phyloP scores from a whole-genome alignment of 257 asterid genomes.

The Fraxinus pennsylvanica region DNA sequence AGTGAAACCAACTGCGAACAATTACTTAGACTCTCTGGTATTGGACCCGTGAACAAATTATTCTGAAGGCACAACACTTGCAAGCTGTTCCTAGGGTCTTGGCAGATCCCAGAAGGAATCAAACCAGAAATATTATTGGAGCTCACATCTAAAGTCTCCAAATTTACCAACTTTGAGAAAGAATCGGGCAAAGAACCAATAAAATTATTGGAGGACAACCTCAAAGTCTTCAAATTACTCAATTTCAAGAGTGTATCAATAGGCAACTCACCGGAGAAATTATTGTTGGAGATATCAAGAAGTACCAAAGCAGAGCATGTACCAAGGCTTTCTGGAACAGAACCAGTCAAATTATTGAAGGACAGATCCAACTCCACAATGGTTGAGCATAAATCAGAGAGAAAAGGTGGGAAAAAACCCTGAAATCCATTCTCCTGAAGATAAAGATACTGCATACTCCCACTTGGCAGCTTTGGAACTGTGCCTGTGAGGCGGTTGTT shows the following conservation, averaged over 20 bases:
- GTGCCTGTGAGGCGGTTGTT: constrained; percentile 60
- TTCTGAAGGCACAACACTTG: constrained; percentile 78
- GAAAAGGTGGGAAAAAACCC: constrained; percentile 49
- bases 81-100: constrained; percentile 51
- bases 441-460: constrained; percentile 57
- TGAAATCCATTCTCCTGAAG: constrained; percentile 55
- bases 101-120: constrained; percentile 76
- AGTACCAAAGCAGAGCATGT: constrained; percentile 59
- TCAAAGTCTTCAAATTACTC: constrained; percentile 58
- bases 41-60: constrained; percentile 61
- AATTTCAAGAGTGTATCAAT: constrained; percentile 51
- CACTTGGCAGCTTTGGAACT: constrained; percentile 54
- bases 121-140: constrained; percentile 70
- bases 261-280: constrained; percentile 79
- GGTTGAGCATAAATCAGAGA: constrained; percentile 61
- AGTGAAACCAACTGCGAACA: constrained; percentile 78
- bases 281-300: constrained; percentile 69
- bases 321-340: constrained; percentile 59
- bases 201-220: constrained; percentile 67
- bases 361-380: constrained; percentile 71
- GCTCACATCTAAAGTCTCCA: constrained; percentile 82
- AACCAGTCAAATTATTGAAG: constrained; percentile 62
- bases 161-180: constrained; percentile 45
- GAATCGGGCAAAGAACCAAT: constrained; percentile 74
- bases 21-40: constrained; percentile 70